A percentile compares a stretch with the other conserved stretches of the same genome.
These are phyloP conservation scores for Peniophora sp. DNA, from an alignment of 1,284 basidiomycete genomes.

Conservation along the genomic window DNA sequence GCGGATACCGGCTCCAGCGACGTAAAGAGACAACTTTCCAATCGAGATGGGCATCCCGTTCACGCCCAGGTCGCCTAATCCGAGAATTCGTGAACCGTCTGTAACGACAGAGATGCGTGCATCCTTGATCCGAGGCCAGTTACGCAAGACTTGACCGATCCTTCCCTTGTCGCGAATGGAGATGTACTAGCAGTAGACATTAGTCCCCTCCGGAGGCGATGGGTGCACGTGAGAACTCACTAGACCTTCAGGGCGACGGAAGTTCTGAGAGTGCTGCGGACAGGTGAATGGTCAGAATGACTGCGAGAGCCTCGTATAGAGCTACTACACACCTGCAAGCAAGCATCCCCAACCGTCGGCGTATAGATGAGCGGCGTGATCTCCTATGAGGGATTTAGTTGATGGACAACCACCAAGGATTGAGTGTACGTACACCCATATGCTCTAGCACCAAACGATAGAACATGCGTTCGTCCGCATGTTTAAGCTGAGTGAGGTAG, in stretches of 20 bases:
- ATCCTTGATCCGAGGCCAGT: conserved; percentile 70
- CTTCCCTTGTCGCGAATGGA: conserved; percentile 84
- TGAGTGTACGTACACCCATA: conserved; percentile 36
- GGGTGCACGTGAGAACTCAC: conserved; percentile 30
- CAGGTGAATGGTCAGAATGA: background rate
- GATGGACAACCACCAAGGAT: background rate
- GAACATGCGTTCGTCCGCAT: conserved; percentile 66
- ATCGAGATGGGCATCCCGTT: conserved; percentile 93
- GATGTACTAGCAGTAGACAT: conserved; percentile 47
- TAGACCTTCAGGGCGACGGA: conserved; percentile 71
- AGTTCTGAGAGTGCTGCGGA: conserved; percentile 68
- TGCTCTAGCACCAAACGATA: conserved; percentile 65
- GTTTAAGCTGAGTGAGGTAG: conserved; percentile 68
- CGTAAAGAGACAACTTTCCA: conserved; percentile 88
- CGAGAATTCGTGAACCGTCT: conserved; percentile 87
- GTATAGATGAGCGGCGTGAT: conserved; percentile 88
- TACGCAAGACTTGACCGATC: conserved; percentile 60
- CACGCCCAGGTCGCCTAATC: conserved; percentile 83
- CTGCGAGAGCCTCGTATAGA: background rate
- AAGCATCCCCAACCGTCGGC: conserved; percentile 88
- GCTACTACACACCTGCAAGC: conserved; percentile 34
- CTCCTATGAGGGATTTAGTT: conserved; percentile 32
- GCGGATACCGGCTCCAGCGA: conserved; percentile 84
- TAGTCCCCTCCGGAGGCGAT: background rate
- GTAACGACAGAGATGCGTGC: conserved; percentile 83